Evolutionary conservation across 805 yeast genomes (phyloP).

Genomic region (Clavispora santaluciae): DNA sequence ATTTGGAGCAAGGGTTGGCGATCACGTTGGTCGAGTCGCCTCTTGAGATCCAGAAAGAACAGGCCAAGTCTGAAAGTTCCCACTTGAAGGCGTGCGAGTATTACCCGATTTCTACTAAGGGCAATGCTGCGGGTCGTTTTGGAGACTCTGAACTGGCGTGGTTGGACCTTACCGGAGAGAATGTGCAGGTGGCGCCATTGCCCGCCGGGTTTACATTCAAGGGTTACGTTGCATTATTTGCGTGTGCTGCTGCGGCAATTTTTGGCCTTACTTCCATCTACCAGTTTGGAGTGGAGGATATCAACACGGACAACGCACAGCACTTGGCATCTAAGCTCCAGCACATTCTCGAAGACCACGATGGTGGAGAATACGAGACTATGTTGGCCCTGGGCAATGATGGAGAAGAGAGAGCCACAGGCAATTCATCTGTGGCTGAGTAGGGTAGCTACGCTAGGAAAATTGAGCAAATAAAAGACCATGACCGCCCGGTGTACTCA

Average conservation of each 20-base stretch:
- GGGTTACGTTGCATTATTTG: constrained; percentile 60
- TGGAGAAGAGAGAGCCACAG: not conserved
- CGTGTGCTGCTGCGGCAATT: constrained; percentile 53
- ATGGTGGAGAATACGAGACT: constrained; percentile 16
- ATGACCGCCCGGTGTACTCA: not conserved
- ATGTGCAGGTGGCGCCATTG: constrained; percentile 53
- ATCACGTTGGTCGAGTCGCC: constrained; percentile 71
- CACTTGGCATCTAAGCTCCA: constrained; percentile 34
- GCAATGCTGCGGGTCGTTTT: constrained; percentile 63
- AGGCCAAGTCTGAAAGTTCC: constrained; percentile 36
- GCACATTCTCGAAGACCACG: constrained; percentile 23
- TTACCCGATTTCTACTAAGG: constrained; percentile 43
- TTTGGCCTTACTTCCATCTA: constrained; percentile 58
- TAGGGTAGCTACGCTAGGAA: not conserved
- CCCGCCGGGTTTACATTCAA: constrained; percentile 68
- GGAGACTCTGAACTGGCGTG: constrained; percentile 47
- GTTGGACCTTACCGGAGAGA: constrained; percentile 57
- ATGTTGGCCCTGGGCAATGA: constrained; percentile 6
- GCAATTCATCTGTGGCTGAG: not conserved
- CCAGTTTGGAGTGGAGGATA: constrained; percentile 62
- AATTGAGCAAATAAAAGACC: not conserved
- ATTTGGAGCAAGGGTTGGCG: constrained; percentile 77
- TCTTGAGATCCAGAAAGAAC: constrained; percentile 33
- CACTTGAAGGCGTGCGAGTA: constrained; percentile 47
- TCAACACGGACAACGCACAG: constrained; percentile 44